Evolutionary conservation across 2,329 filamentous ascomycete species (phyloP).

Genomic region (Trichoderma semiorbis): DNA sequence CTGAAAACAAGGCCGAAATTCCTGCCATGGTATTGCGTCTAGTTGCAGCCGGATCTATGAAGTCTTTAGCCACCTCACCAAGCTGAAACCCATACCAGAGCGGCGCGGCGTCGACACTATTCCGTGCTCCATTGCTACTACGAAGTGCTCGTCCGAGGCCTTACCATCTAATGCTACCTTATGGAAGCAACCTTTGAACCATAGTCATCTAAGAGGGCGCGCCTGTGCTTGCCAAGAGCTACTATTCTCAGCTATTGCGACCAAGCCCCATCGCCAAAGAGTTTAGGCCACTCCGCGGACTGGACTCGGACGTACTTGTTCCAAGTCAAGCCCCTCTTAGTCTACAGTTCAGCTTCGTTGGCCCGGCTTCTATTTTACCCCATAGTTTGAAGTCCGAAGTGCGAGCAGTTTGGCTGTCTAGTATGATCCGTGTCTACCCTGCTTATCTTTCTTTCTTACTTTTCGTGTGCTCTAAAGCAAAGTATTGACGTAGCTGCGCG

Average conservation of each 20-base stretch:
- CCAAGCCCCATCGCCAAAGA: neutral
- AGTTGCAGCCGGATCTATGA: neutral
- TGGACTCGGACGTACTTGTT: neutral
- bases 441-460: neutral
- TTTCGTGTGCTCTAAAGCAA: neutral
- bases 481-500: neutral
- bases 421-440: neutral
- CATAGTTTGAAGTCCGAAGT: neutral
- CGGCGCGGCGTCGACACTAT: neutral
- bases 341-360: neutral
- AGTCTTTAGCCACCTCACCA: neutral
- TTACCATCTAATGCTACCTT: neutral
- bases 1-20: neutral
- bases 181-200: neutral
- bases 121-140: neutral
- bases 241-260: neutral
- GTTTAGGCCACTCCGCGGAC: neutral
- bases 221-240: constrained; percentile 10
- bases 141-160: neutral
- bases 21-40: neutral
- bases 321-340: neutral
- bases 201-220: neutral
- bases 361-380: neutral
- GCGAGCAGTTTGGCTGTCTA: neutral
- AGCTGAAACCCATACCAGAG: neutral